Evolutionary conservation across 805 yeast genomes (phyloP).

Genomic region (Candida nonsorbophila): DNA sequence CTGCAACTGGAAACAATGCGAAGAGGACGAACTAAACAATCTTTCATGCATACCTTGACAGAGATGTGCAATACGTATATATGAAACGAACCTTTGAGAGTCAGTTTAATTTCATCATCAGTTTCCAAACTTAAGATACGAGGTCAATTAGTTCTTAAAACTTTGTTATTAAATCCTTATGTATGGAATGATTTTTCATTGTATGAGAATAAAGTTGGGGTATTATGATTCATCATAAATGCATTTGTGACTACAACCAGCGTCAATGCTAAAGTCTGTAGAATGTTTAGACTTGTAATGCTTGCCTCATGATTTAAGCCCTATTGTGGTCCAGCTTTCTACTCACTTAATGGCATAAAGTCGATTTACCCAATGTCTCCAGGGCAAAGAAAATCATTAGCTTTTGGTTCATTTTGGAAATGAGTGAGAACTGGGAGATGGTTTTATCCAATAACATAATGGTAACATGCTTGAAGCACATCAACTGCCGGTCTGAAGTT

Average conservation of each 20-base stretch:
- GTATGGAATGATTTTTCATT: conserved; percentile 69
- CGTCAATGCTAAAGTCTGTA: conserved; percentile 55
- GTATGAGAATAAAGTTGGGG: conserved; percentile 62
- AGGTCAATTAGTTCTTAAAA: conserved; percentile 34
- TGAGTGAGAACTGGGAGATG: conserved; percentile 35
- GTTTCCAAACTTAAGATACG: conserved; percentile 13
- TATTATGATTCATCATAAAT: conserved; percentile 50
- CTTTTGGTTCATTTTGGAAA: conserved; percentile 24
- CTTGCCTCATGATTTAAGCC: not conserved
- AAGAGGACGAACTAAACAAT: too few species aligned
- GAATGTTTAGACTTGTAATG: conserved; percentile 23
- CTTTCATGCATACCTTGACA: too few species aligned
- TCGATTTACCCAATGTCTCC: conserved; percentile 11
- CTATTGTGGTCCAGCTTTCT: conserved; percentile 3
- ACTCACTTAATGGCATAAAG: conserved; percentile 7
- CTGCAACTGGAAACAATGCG: too few species aligned
- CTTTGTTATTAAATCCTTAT: conserved; percentile 48
- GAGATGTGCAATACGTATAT: too few species aligned
- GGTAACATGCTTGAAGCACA: conserved; percentile 86
- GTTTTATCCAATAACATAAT: conserved; percentile 43
- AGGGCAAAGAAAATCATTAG: conserved; percentile 17
- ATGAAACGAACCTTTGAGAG: conserved; percentile 22
- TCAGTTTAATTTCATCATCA: conserved; percentile 9
- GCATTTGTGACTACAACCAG: conserved; percentile 87
- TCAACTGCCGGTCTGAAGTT: conserved; percentile 95